These are phyloP conservation scores for Glycine latifolia DNA, from an alignment of 306 rosid species.

Conservation along the genomic window DNA sequence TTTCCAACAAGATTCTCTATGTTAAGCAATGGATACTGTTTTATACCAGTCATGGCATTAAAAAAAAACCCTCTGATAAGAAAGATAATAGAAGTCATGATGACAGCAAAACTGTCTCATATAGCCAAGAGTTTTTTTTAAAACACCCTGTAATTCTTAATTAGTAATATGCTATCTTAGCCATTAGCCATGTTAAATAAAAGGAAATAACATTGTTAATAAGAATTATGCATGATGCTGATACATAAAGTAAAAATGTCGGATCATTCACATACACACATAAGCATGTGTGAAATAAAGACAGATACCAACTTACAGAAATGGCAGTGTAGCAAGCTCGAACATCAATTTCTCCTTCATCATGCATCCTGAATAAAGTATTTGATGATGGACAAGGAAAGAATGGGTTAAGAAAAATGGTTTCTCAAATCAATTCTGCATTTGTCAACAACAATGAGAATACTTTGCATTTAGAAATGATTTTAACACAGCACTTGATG, in stretches of 20 bases:
- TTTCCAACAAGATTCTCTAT: slow-evolving; percentile 38
- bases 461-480: slow-evolving; percentile 23
- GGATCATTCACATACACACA: slow-evolving; percentile 9
- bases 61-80: slow-evolving; percentile 33
- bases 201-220: slow-evolving; percentile 18
- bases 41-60: neutral
- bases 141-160: slow-evolving; percentile 14
- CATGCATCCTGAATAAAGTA: slow-evolving; percentile 74
- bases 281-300: slow-evolving; percentile 5
- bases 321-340: slow-evolving; percentile 98
- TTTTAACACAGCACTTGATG: slow-evolving; percentile 23
- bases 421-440: slow-evolving; percentile 9
- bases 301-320: slow-evolving; percentile 69
- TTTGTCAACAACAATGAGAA: slow-evolving; percentile 31
- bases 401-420: slow-evolving; percentile 5
- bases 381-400: slow-evolving; percentile 29
- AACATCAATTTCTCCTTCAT: slow-evolving; percentile 88
- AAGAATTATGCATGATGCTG: slow-evolving; percentile 8
- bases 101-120: slow-evolving; percentile 23
- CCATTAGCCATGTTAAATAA: neutral
- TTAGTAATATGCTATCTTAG: slow-evolving; percentile 17
- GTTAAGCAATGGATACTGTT: slow-evolving; percentile 32
- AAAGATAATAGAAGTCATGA: slow-evolving; percentile 16
- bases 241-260: slow-evolving; percentile 36
- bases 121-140: slow-evolving; percentile 6